Base-by-base conservation (phyloP, 2,329 filamentous ascomycete species). In the Phyllosticta citribraziliensis region DNA sequence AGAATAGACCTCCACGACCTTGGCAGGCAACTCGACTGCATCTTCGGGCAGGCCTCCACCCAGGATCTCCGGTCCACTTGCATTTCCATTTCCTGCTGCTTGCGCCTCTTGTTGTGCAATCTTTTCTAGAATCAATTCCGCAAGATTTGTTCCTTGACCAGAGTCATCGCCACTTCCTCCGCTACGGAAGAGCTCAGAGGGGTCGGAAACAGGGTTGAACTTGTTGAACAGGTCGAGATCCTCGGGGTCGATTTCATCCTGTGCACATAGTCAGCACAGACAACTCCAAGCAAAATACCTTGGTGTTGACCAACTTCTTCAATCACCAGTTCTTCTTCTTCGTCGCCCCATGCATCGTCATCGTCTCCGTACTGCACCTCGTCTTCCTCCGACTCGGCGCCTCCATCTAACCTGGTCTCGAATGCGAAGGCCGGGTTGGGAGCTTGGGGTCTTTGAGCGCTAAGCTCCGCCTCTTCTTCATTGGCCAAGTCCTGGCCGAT, bases 1-100 rank as follows among this genome's bases (percentile, higher is more conserved):
- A 64, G 88, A 88, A 74, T 95, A 97, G 17, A 96, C 93, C 71
- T 97, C 93, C 17, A 97, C 82, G 14, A 97, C 91, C 76, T 96
- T 97, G 52, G 87, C 87, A 2, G 91, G 91, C 57, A 99, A 80
- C 71, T 96, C 89, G 56, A 91, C 86, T 20, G 91, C 88, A 64
- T 96, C 92, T 65, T 94, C 88, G 1, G 85, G 82, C 0, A 82
- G 74, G 19, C 81, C 82, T 59, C 84, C 79, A 35, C 81, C 83
- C 63, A 78, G 74, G 58, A 81, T 75, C 25, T 74, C 27, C 27
- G 22, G 22, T 22, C 22, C 22, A 22, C 3, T 22, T 22, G 2
- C 22, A 22, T 22, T 22, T 22, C 11, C 54, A 27, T 55, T 19
- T 55, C 55, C 60, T 14, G 60, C 60, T n/a, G 53, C 61, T 22